Evolutionary conservation across 805 yeast species (phyloP).

Genomic region (Candida ulmi): DNA sequence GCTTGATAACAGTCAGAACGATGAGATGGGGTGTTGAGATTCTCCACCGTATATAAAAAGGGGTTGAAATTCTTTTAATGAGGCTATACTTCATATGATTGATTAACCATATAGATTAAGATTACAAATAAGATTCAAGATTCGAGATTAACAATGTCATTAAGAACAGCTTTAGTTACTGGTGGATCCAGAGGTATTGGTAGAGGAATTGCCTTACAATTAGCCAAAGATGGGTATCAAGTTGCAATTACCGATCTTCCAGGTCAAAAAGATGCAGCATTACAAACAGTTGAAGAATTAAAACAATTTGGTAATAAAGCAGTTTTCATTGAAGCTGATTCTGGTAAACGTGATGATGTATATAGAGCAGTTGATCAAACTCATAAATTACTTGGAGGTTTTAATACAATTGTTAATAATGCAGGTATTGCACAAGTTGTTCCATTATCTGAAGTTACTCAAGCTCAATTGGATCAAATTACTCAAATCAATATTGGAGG

Average conservation of each 20-base stretch:
- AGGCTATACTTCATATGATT: too few species aligned
- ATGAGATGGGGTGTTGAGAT: too few species aligned
- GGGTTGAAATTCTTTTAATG: too few species aligned
- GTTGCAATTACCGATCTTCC: constrained; percentile 25
- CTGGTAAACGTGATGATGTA: constrained; percentile 19
- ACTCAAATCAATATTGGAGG: constrained; percentile 27
- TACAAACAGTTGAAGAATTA: constrained; percentile 19
- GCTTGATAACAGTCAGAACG: too few species aligned
- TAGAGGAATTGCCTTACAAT: constrained; percentile 70
- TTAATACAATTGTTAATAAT: constrained; percentile 32
- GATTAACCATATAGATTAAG: too few species aligned
- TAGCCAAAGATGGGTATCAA: constrained; percentile 66
- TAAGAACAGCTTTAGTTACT: constrained; percentile 60
- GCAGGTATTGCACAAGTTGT: constrained; percentile 29
- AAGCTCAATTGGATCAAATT: constrained; percentile 22
- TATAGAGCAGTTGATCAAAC: constrained; percentile 24
- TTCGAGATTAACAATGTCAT: too few species aligned
- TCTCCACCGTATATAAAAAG: too few species aligned
- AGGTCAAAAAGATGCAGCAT: constrained; percentile 18
- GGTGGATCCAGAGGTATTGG: constrained; percentile 94
- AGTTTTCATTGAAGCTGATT: constrained; percentile 23
- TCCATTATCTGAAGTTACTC: constrained; percentile 23
- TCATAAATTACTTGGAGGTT: constrained; percentile 24
- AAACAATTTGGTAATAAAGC: constrained; percentile 16
- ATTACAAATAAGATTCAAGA: too few species aligned